Base-by-base conservation (phyloP, 768 basidiomycete species). In the Imleria badia region DNA sequence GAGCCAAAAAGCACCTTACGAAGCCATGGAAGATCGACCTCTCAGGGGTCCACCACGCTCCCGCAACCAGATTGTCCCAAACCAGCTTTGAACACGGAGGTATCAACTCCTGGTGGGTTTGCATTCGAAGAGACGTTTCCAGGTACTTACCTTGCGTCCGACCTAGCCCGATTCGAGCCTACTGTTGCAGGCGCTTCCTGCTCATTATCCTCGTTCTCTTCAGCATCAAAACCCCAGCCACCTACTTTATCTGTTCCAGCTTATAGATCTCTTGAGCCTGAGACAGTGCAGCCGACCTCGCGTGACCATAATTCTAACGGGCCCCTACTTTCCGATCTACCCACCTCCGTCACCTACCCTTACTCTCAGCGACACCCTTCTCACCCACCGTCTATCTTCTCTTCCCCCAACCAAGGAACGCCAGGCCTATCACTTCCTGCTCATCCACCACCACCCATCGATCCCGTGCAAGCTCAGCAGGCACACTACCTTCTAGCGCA, bases 401-500 rank as follows among this genome's bases (percentile, higher is more conserved):
- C 60, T 42, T 62, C 51, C 33, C 67, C 52, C 54, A 47, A 45
- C 38, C 60, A 60, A 11, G 54, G 42, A 30, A 51, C 51, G 3
- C 52, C 58, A 20, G 58, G 59, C 9, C 51, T 63, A 39, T 66
- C 66, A 10, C 60, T 70, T 6, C 58, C 62, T 6, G 55, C 65
- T 38, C 74, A 73, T 31, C 69, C 51, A n/a, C 71, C 58, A 35
- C 60, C 60, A 22, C 61, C 61, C 26, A 26, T 70, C 12, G 65
- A 72, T 58, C 66, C 64, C 23, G 41, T 52, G 31, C 70, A 71
- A 51, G 45, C 69, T n/a, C 70, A 72, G n/a, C 68, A 75, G n/a
- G 70, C 68, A 30, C 75, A 77, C 19, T 65, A 65, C 42, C 64
- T 71, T 44, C 47, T 77, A 34, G 68, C 67, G 6, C 77, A 77